Evolutionary conservation across 148 eudicot species (phyloP).

Genomic region (Persicaria maculosa): DNA sequence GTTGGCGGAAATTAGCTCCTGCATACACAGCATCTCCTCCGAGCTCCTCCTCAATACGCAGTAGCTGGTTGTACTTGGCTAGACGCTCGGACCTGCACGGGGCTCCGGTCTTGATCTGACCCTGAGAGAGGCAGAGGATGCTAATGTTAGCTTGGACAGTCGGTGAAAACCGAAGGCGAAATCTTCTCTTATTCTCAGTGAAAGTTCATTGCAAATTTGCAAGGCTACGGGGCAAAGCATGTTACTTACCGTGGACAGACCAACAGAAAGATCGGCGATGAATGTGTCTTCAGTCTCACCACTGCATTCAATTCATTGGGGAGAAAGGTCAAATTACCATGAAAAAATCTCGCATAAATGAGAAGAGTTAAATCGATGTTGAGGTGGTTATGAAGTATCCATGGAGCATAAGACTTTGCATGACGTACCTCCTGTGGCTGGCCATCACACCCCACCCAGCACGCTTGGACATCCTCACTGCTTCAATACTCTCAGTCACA

Average conservation of each 20-base stretch:
- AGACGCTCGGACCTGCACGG: slow-evolving; percentile 22
- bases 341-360: background rate
- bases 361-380: background rate
- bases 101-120: slow-evolving; percentile 22
- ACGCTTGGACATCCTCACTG: slow-evolving; percentile 34
- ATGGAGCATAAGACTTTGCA: background rate
- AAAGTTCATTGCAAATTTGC: background rate
- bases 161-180: background rate
- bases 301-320: slow-evolving; percentile 21
- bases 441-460: slow-evolving; percentile 60
- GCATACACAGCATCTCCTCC: slow-evolving; percentile 36
- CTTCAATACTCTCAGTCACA: slow-evolving; percentile 39
- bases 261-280: slow-evolving; percentile 47
- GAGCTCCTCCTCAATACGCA: slow-evolving; percentile 42
- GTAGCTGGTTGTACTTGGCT: slow-evolving; percentile 29
- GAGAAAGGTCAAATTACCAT: background rate
- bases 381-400: no score
- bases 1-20: slow-evolving; percentile 30
- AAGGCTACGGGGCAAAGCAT: no score
- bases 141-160: background rate
- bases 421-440: slow-evolving; percentile 43
- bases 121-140: slow-evolving; percentile 1
- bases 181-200: background rate
- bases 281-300: slow-evolving; percentile 51
- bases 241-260: slow-evolving; percentile 36